Evolutionary conservation across 2,329 filamentous ascomycete species (phyloP).

Genomic region (Onygenales sp.): DNA sequence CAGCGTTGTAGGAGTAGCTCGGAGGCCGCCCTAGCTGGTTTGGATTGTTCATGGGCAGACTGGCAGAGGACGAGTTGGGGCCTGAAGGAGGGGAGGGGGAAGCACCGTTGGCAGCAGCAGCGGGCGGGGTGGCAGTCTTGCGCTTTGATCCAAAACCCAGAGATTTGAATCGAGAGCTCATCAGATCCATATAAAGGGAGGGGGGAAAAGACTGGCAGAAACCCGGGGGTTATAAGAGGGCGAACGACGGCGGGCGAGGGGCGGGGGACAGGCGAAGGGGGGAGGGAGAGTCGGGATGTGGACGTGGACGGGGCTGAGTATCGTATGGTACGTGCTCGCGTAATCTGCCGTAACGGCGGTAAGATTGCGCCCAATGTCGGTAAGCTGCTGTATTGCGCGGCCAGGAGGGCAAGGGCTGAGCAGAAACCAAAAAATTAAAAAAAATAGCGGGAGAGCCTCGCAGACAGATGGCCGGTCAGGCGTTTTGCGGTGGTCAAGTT

Average conservation of each 20-base stretch:
- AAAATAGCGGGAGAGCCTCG: background rate
- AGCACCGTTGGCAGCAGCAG: slow-evolving; percentile 20
- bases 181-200: slow-evolving; percentile 35
- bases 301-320: background rate
- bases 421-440: background rate
- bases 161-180: slow-evolving; percentile 43
- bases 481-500: background rate
- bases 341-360: background rate
- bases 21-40: slow-evolving; percentile 52
- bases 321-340: background rate
- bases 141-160: slow-evolving; percentile 40
- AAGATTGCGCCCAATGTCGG: background rate
- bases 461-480: background rate
- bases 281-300: background rate
- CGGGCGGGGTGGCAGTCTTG: slow-evolving; percentile 37
- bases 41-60: slow-evolving; percentile 47
- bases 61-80: slow-evolving; percentile 39
- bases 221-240: background rate
- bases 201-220: slow-evolving; percentile 2
- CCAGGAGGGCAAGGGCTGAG: background rate
- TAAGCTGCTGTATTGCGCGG: background rate
- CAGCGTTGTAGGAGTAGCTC: slow-evolving; percentile 50
- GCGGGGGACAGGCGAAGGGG: slow-evolving; percentile 7
- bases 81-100: slow-evolving; percentile 28
- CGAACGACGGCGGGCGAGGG: slow-evolving; percentile 11